A percentile compares a stretch with the other conserved stretches of the same genome.
These are phyloP conservation scores for Penicillium atrosanguineum DNA, from an alignment of 495 filamentous ascomycete genomes.

Conservation along the genomic window DNA sequence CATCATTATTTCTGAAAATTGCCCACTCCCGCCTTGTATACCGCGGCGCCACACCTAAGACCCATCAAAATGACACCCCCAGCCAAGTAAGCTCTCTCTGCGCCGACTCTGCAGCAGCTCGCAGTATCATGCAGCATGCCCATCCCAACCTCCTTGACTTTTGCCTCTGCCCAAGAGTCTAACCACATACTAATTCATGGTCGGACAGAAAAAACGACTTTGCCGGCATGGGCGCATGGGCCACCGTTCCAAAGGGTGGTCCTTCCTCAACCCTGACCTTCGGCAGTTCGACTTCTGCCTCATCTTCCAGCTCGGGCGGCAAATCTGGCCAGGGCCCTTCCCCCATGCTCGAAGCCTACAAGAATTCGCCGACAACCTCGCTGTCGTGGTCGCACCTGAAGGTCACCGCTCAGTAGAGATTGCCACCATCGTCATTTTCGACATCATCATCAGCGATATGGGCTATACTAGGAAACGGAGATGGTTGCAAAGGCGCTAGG, in stretches of 20 bases:
- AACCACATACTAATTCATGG: not conserved
- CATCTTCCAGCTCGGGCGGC: not conserved
- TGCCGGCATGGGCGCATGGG: not conserved
- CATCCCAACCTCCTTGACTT: not conserved
- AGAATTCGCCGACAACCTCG: not conserved
- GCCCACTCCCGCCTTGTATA: not conserved
- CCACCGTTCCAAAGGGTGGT: not conserved
- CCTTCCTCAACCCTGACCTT: not conserved
- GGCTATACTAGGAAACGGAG: not conserved
- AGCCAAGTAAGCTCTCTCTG: not conserved
- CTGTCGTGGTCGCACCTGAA: slow-evolving; percentile 1
- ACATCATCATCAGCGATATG: not conserved
- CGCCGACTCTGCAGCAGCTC: not conserved
- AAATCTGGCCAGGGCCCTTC: not conserved
- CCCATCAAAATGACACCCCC: not conserved
- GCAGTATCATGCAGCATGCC: not conserved
- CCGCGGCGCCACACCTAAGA: not conserved
- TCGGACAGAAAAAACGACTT: not conserved
- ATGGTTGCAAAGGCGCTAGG: not conserved
- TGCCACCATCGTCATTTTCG: not conserved
- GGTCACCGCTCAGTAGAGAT: not conserved
- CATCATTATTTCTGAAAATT: not conserved
- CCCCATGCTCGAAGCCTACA: slow-evolving; percentile 1
- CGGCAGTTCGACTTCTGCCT: not conserved
- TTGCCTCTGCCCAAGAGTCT: not conserved